Conservation (phyloP, 345 rosid genomes). For the Lumnitzera littorea region DNA sequence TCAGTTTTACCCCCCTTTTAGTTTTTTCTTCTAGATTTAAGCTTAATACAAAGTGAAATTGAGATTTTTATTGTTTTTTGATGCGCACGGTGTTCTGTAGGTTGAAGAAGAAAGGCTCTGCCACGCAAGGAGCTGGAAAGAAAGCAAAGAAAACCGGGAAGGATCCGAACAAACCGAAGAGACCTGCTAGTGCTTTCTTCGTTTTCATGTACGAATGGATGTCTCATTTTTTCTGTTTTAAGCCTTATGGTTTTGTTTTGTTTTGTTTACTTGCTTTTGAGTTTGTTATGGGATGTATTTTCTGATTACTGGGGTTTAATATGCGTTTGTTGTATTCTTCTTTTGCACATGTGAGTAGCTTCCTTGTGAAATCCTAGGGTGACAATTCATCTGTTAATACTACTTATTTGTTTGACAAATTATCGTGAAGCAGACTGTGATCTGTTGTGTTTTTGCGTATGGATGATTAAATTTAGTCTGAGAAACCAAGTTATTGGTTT, state of each 20-base stretch:
- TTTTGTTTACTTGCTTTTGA: not conserved
- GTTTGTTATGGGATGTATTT: too few species aligned
- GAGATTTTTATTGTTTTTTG: not conserved
- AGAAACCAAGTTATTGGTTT: too few species aligned
- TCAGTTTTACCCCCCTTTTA: slow-evolving; percentile 4
- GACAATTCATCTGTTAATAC: too few species aligned
- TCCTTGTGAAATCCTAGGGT: too few species aligned
- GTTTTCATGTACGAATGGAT: slow-evolving; percentile 53
- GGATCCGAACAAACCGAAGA: slow-evolving; percentile 89
- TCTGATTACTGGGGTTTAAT: too few species aligned
- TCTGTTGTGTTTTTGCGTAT: too few species aligned
- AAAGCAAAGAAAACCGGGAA: slow-evolving; percentile 51
- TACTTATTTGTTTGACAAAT: too few species aligned
- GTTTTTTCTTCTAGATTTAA: slow-evolving; percentile 6
- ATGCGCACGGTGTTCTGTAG: slow-evolving; percentile 17
- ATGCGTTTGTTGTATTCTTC: too few species aligned
- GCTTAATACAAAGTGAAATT: not conserved
- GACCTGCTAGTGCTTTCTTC: slow-evolving; percentile 83
- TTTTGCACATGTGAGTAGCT: too few species aligned
- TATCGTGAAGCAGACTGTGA: too few species aligned
- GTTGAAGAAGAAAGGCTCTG: slow-evolving; percentile 40
- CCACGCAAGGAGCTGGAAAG: slow-evolving; percentile 23
- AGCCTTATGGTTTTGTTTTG: slow-evolving; percentile 1
- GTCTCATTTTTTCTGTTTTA: not conserved
- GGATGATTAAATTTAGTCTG: too few species aligned